Base-by-base conservation (phyloP, 2,329 filamentous ascomycete species). In the Cercospora sesami region DNA sequence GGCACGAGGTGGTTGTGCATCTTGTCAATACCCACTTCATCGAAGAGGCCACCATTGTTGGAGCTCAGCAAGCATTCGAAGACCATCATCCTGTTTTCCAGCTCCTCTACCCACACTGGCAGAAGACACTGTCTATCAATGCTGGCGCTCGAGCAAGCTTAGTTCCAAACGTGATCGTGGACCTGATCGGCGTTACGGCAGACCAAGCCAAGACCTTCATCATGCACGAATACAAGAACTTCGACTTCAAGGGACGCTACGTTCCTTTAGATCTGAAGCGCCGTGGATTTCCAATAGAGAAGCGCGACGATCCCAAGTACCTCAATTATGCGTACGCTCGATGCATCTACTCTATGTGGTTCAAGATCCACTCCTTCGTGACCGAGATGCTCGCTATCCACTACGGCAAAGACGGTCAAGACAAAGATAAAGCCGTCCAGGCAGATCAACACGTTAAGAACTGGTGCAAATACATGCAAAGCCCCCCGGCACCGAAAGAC, bases 301-400 rank as follows among this genome's bases (percentile, higher is more conserved):
- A 63, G 39, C 66, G 64, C 18, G 10, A 70, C 51, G 75, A 79
- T 59, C 64, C 73, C 7, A 80, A 79, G 65, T 85, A 82, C 76
- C 78, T 80, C 63, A 85, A 85, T 75, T 86, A 85, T 70, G 77
- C 80, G 7, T 86, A 84, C 69, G 84, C 79, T 18, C 80, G 79
- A 69, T 81, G 83, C 74, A 82, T 84, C 72, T 71, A 79, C 4
- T 72, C 76, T 6, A 80, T 85, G 74, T 85, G 84, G 84, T 71
- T 74, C 5, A 75, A 75, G 4, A 77, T 85, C 31, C 78, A 78
- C 18, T 71, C 77, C 5, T 86, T 83, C 69, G 82, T 84, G 60
- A 73, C 74, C 26, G 69, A 71, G 3, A 69, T 70, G 66, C 67
- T 70, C 33, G 21, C 45, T 9, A 42, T 70, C n/a, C 58, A 66